Base-by-base conservation (phyloP, 805 yeast species). In the Saccharomycopsis malanga region DNA sequence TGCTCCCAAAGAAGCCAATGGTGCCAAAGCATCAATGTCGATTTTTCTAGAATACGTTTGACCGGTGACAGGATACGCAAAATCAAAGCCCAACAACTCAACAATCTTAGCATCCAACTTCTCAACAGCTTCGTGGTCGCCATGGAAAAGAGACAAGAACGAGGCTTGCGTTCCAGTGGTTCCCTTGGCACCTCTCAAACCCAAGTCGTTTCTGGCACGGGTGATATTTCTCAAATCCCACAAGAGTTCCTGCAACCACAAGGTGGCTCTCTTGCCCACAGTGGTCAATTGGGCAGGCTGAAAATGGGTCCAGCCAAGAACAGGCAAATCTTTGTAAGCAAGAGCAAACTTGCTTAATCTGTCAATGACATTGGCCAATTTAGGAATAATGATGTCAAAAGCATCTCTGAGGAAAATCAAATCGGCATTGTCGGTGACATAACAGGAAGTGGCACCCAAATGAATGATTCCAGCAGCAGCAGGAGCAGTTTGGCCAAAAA, bases 271-370 rank as follows among this genome's bases (percentile, higher is more conserved):
- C 74, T 93, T 93, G 66, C 98, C 98, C 54, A 93, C 95, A 29
- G 98, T 93, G 57, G 98, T 91, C 65, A 93, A 79, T 72, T 93
- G 98, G 45, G 98, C 98, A 14, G 98, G 98, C 73, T 93, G 98
- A 79, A 93, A 93, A 69, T 93, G 98, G 49, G 98, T 93, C 98
- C 98, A 93, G 30, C 98, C 98, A 56, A 93, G 76, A 38, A 89
- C 96, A 32, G 98, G 98, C 68, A 89, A 68, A 66, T 93, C 98
- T 71, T 93, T 93, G 74, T 91, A 79, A 66, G 85, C 79, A 54
- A 87, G 63, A 39, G 98, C 98, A 66, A 93, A 93, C 63, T 84
- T 71, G 51, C 87, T 68, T 64, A 93, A 73, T 67, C 96, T 79
- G 73, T 89, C 83, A 58, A 93, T 93, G 56, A 93, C 98, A 60